These are phyloP conservation scores for Eustoma russellianum DNA, from an alignment of 257 asterid species.

Conservation along the genomic window DNA sequence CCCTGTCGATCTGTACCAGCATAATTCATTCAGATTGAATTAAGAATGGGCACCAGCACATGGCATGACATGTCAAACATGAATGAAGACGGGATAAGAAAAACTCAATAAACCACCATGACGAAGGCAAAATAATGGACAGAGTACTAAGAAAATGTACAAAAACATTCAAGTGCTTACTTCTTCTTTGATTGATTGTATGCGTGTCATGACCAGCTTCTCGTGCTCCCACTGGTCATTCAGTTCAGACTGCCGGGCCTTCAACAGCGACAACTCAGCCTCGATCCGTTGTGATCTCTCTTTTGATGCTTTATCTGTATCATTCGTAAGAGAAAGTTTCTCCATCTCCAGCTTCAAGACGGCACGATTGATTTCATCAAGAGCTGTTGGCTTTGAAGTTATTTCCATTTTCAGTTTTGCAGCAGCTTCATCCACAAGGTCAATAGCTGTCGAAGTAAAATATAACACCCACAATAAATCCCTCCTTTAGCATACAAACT, in stretches of 20 bases:
- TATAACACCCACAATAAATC: neutral
- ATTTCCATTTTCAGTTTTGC: conserved; percentile 97
- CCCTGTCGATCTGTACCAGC: conserved; percentile 70
- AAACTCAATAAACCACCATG: neutral
- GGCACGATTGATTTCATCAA: conserved; percentile 79
- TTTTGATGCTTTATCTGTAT: conserved; percentile 79
- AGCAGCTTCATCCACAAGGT: conserved; percentile 94
- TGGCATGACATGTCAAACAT: too few relatives aligned
- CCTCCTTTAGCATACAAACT: neutral
- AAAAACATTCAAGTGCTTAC: conserved; percentile 22
- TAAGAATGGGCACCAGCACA: neutral
- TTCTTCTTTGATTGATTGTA: conserved; percentile 90
- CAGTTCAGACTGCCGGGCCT: conserved; percentile 73
- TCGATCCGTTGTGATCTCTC: conserved; percentile 83
- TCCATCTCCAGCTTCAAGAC: conserved; percentile 95
- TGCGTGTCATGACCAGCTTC: conserved; percentile 71
- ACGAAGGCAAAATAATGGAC: neutral
- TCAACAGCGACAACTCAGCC: conserved; percentile 64
- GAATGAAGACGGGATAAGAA: neutral
- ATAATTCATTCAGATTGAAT: neutral
- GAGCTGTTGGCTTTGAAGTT: conserved; percentile 92
- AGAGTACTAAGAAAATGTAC: neutral
- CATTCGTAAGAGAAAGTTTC: conserved; percentile 81
- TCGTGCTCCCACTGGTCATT: conserved; percentile 94
- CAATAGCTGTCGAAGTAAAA: conserved; percentile 59